Evolutionary conservation across 2,329 filamentous ascomycete species (phyloP), one percentile per base, ranked within the genome.

Genomic region (Colletotrichum melonis): DNA sequence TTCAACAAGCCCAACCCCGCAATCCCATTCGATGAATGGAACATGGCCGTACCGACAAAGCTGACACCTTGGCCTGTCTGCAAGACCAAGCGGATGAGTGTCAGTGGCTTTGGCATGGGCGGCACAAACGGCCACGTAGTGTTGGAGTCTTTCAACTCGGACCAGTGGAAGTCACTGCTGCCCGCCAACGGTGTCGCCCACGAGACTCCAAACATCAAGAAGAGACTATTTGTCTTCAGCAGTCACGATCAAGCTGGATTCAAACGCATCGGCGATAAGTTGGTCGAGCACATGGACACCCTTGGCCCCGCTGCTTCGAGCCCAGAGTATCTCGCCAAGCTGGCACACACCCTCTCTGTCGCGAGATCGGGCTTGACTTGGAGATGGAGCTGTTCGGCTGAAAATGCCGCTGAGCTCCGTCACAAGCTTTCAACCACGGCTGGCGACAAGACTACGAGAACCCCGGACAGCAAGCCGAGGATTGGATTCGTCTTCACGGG

Each of bases 401-500:
- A 55, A 26, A 55, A 22, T 22, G 22, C 26, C 4, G 52, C 52
- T 26, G 22, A 55, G 24, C 22, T 55, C 22, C 52, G 24, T 26
- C 52, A 26, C 26, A 32, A 35, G 26, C 22, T 32, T 22, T 59
- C 30, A 12, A 32, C 28, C 4, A 32, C 35, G 1, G 35, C 57
- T 16, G 57, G n/a, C 4, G n/a, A 2, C 16, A 22, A 32, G n/a
- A 32, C 14, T 11, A 32, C 57, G 19, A 38, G 35, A 5, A 38
- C 35, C 5, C 35, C 35, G 5, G 35, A 38, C 5, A 38, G 35
- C 35, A 38, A 19, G 22, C 54, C 58, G 9, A 57, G 63, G 4
- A 5, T 76, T 11, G 68, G 65, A 26, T 76, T 76, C n/a, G 67
- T 75, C 26, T 77, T 77, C 52, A 77, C 68, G 4, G 76, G 76